Conservation (phyloP, 352 stramenopile species). For the Blastocystis sp. region DNA sequence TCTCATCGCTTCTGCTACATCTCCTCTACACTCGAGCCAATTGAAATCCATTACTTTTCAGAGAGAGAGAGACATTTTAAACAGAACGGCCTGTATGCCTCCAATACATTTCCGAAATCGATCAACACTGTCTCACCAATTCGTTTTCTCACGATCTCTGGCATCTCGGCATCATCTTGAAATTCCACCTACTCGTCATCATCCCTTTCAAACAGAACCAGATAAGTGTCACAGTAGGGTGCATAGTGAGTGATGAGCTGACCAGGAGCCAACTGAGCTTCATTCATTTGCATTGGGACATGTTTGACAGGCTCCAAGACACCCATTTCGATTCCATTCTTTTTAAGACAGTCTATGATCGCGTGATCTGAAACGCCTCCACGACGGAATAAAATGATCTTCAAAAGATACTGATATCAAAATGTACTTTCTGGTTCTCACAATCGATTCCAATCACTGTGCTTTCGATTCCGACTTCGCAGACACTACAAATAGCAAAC, state of each 20-base stretch:
- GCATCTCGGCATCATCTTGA: neutral
- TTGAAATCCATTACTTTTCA: conserved; percentile 17
- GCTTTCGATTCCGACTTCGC: conserved; percentile 84
- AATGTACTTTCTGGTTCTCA: conserved; percentile 69
- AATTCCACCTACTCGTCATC: neutral
- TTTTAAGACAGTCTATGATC: conserved; percentile 69
- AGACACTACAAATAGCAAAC: conserved; percentile 64
- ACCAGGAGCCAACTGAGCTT: conserved; percentile 82
- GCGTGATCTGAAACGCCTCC: conserved; percentile 76
- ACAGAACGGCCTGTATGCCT: conserved; percentile 68
- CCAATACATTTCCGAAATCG: conserved; percentile 73
- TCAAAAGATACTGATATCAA: neutral
- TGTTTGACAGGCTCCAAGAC: neutral
- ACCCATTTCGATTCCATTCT: neutral
- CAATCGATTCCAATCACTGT: conserved; percentile 83
- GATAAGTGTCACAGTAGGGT: conserved; percentile 83
- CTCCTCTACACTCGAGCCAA: conserved; percentile 65
- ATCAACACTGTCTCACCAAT: conserved; percentile 73
- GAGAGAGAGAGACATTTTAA: conserved; percentile 77
- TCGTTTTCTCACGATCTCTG: conserved; percentile 28
- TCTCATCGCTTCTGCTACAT: conserved; percentile 73
- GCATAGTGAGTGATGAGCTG: conserved; percentile 95
- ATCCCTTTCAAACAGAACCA: conserved; percentile 65
- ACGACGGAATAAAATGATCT: conserved; percentile 77
- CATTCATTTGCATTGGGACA: conserved; percentile 68